Percentiles rank a stretch among this genome's conserved stretches.
phyloP scores from a whole-genome alignment of 306 rosid genomes.

The Lathyrus tuberosus region DNA sequence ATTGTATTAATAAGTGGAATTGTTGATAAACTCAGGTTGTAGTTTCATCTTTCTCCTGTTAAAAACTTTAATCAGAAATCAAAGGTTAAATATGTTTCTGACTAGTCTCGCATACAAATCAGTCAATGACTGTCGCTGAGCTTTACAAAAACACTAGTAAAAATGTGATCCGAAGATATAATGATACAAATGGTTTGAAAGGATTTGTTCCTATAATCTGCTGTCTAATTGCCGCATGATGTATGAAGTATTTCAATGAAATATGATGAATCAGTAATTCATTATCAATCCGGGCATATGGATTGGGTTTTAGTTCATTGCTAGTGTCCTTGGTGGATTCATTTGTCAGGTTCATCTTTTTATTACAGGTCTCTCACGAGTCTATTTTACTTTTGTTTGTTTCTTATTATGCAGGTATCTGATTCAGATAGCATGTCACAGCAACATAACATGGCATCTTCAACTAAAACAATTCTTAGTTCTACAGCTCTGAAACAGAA shows the following conservation, averaged over 20 bases:
- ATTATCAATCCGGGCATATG: background rate
- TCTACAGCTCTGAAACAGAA: constrained; percentile 53
- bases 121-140: constrained; percentile 13
- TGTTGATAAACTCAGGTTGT: background rate
- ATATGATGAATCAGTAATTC: constrained; percentile 27
- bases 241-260: background rate
- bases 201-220: constrained; percentile 19
- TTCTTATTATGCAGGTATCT: constrained; percentile 46
- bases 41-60: constrained; percentile 12
- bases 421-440: constrained; percentile 41
- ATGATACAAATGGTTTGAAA: constrained; percentile 6
- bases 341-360: constrained; percentile 6
- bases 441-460: constrained; percentile 47
- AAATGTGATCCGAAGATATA: constrained; percentile 7
- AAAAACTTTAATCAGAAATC: constrained; percentile 10
- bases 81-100: constrained; percentile 9
- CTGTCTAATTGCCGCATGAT: constrained; percentile 14
- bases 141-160: constrained; percentile 26
- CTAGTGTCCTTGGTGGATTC: constrained; percentile 26
- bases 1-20: constrained; percentile 2
- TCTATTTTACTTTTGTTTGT: constrained; percentile 30
- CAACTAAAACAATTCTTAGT: constrained; percentile 43
- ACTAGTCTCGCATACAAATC: background rate
- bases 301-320: constrained; percentile 26
- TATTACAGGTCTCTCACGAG: constrained; percentile 20